phyloP scores from a whole-genome alignment of 1,284 basidiomycete species.

The Austroboletus olivaceoglutinosus region DNA sequence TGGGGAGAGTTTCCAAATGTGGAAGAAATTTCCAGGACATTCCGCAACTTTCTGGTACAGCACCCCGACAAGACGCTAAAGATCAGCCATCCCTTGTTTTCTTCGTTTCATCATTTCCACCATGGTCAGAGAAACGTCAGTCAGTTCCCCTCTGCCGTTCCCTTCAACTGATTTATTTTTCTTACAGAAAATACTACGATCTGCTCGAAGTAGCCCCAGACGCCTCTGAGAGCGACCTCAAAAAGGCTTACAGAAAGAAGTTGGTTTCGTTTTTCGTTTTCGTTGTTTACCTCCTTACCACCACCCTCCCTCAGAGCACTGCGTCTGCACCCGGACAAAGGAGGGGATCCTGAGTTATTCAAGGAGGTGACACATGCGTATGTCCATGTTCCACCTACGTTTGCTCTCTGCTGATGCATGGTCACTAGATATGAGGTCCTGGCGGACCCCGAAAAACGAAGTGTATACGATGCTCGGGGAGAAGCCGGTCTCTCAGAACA shows the following conservation, averaged over 20 bases:
- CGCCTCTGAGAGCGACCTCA: conserved; percentile 81
- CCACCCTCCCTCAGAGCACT: conserved; percentile 62
- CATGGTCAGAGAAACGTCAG: conserved; percentile 73
- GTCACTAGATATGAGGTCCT: conserved; percentile 83
- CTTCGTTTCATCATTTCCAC: conserved; percentile 22
- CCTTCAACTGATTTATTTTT: conserved; percentile 9
- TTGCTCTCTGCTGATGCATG: conserved; percentile 6
- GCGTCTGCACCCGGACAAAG: conserved; percentile 93
- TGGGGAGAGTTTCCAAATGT: conserved; percentile 22
- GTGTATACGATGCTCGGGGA: conserved; percentile 88
- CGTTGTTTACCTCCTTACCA: background rate
- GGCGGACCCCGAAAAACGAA: conserved; percentile 85
- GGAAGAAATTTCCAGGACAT: conserved; percentile 39
- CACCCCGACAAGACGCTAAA: conserved; percentile 23
- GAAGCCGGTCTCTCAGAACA: conserved; percentile 89
- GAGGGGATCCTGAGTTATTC: conserved; percentile 95
- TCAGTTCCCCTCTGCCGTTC: conserved; percentile 7
- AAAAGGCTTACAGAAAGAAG: conserved; percentile 96
- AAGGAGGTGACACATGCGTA: conserved; percentile 97
- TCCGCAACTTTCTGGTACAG: conserved; percentile 37
- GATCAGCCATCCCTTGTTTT: conserved; percentile 10
- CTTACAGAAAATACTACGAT: conserved; percentile 81
- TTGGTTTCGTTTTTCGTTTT: conserved; percentile 32
- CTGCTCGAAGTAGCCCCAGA: conserved; percentile 77
- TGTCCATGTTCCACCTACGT: conserved; percentile 43